These are phyloP conservation scores for Pichia sp. DNA, from an alignment of 1,139 yeast genomes.

Conservation along the genomic window DNA sequence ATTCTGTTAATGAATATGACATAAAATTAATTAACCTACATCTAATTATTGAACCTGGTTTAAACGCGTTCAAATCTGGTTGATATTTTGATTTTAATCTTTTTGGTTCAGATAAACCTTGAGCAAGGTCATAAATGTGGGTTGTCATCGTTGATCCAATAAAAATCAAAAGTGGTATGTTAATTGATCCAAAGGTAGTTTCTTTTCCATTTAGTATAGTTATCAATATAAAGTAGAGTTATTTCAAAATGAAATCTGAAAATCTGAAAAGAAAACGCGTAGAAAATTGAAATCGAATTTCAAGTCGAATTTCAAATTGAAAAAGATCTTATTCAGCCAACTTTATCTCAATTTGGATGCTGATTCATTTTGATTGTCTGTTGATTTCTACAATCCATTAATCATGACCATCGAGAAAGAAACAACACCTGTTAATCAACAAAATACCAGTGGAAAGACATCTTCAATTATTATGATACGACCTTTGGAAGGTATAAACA, in stretches of 20 bases:
- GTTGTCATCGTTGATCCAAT: neutral
- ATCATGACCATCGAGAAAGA: neutral
- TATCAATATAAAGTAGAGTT: no score
- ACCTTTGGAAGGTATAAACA: slow-evolving; percentile 42
- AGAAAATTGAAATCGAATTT: neutral
- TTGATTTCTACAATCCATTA: neutral
- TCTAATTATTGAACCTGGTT: slow-evolving; percentile 62
- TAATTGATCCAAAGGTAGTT: neutral
- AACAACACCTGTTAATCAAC: no score
- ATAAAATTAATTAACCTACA: slow-evolving; percentile 71
- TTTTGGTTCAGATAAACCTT: slow-evolving; percentile 15
- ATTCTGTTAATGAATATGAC: slow-evolving; percentile 74
- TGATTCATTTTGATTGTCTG: neutral
- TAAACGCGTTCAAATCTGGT: slow-evolving; percentile 19
- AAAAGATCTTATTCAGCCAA: neutral
- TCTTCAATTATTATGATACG: slow-evolving; percentile 28
- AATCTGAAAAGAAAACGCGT: neutral
- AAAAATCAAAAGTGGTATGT: neutral
- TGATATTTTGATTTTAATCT: slow-evolving; percentile 13
- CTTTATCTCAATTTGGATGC: neutral
- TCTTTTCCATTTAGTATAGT: neutral
- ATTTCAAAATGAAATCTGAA: no score
- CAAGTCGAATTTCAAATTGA: no score
- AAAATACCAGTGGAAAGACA: neutral
- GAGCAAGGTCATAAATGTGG: slow-evolving; percentile 4